Percentiles rank a stretch among this genome's conserved stretches.
Evolutionary conservation across 495 filamentous ascomycete species (phyloP).

Genomic region (Daldinia childiae): DNA sequence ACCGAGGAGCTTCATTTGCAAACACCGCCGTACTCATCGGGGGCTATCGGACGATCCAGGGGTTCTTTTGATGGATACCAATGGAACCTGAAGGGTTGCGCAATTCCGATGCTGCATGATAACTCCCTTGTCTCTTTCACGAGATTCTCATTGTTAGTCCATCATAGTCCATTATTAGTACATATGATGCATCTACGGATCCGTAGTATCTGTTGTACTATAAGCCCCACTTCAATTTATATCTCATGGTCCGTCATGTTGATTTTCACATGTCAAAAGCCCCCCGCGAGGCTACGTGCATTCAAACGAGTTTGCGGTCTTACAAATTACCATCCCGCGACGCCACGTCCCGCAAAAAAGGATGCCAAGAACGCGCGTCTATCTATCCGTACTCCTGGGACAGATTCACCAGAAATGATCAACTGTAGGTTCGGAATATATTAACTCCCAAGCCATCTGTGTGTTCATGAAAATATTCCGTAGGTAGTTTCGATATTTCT

Average conservation of each 20-base stretch:
- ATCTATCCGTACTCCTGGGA: not conserved
- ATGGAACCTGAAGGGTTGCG: slow-evolving; percentile 26
- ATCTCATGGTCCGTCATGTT: not conserved
- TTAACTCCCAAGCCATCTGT: not conserved
- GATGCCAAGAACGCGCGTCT: slow-evolving; percentile 6
- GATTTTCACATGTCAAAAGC: slow-evolving; percentile 3
- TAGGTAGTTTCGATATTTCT: not conserved
- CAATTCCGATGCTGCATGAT: slow-evolving; percentile 23
- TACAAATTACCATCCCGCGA: not conserved
- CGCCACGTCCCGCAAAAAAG: not conserved
- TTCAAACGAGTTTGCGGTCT: not conserved
- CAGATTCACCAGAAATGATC: not conserved
- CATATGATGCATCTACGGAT: not conserved
- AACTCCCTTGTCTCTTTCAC: slow-evolving; percentile 13
- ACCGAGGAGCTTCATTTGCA: not conserved
- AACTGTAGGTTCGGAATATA: not conserved
- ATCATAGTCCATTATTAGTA: no score
- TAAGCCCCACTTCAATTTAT: not conserved
- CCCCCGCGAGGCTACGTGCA: not conserved
- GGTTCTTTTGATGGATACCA: slow-evolving; percentile 3
- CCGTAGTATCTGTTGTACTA: not conserved
- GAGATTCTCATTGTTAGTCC: not conserved
- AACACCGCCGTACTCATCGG: not conserved
- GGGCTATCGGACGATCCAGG: slow-evolving; percentile 24
- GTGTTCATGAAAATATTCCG: no score